Evolutionary conservation across 177 flowering plant species (phyloP).

Genomic region (Vitis hybrid): DNA sequence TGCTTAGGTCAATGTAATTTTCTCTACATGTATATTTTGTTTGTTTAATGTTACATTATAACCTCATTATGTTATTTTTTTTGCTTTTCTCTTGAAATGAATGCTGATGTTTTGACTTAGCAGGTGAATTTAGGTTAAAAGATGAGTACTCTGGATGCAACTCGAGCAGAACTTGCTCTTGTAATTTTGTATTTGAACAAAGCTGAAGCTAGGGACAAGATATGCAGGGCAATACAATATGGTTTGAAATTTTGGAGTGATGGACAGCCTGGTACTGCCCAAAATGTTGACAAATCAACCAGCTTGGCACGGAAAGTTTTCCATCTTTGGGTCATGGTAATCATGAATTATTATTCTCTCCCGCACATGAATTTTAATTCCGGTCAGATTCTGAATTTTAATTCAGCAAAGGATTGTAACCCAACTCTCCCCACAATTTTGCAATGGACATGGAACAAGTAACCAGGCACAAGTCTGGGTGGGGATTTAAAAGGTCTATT

Average conservation of each 20-base stretch:
- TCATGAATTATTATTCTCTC: too few species aligned
- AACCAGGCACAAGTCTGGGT: too few species aligned
- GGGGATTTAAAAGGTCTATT: too few species aligned
- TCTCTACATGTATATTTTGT: too few species aligned
- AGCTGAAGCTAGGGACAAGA: slow-evolving; percentile 99
- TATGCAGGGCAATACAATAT: slow-evolving; percentile 96
- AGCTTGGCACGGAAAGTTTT: slow-evolving; percentile 98
- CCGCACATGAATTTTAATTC: too few species aligned
- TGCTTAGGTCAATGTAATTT: too few species aligned
- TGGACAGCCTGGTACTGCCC: slow-evolving; percentile 94
- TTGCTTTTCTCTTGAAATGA: background rate
- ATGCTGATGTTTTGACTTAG: background rate
- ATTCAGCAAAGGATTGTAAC: too few species aligned
- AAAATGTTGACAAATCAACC: slow-evolving; percentile 93
- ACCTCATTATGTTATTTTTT: background rate
- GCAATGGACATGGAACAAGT: too few species aligned
- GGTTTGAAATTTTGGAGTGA: slow-evolving; percentile 92
- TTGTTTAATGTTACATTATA: too few species aligned
- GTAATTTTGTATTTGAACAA: slow-evolving; percentile 81
- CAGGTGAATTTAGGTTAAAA: slow-evolving; percentile 26
- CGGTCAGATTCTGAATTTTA: too few species aligned
- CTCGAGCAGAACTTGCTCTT: slow-evolving; percentile 92
- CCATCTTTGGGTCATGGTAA: slow-evolving; percentile 45
- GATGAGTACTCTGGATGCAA: slow-evolving; percentile 78
- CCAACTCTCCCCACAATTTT: too few species aligned